Evolutionary conservation across 148 eudicot species (phyloP).

Genomic region (Silene uniflora): DNA sequence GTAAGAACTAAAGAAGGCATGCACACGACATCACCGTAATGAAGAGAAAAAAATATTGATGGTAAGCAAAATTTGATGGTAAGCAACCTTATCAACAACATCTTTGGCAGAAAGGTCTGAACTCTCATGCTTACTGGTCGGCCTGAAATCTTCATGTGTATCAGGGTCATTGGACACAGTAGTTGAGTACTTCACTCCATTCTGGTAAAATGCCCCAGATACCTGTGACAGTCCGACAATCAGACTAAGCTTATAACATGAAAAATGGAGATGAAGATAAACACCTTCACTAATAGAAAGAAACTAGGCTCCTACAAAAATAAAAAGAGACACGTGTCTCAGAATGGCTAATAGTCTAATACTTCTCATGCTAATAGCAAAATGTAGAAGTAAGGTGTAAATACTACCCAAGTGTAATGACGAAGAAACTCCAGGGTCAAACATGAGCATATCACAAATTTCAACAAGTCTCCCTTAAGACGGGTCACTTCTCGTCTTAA

Average conservation of each 20-base stretch:
- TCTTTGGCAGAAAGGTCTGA: conserved; percentile 53
- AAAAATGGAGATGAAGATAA: not conserved
- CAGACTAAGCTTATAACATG: not conserved
- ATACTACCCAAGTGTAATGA: not conserved
- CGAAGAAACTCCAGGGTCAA: not conserved
- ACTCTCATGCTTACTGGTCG: conserved; percentile 59
- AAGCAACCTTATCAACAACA: conserved; percentile 89
- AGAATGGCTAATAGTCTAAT: no score
- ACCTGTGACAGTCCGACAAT: conserved; percentile 36
- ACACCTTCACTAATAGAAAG: not conserved
- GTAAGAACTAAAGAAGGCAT: not conserved
- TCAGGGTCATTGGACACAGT: conserved; percentile 67
- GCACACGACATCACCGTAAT: not conserved
- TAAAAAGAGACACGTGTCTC: not conserved
- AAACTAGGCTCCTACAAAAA: not conserved
- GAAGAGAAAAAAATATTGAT: not conserved
- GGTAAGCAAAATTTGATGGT: no score
- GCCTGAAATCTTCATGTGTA: conserved; percentile 88
- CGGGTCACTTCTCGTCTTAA: no score
- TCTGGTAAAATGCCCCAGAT: conserved; percentile 40
- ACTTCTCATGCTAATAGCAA: not conserved
- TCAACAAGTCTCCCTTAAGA: no score
- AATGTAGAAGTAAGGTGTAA: not conserved
- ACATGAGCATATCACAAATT: not conserved
- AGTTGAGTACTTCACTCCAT: conserved; percentile 57